phyloP scores from a whole-genome alignment of 106 monocot species.

The Dendrobium nobile region DNA sequence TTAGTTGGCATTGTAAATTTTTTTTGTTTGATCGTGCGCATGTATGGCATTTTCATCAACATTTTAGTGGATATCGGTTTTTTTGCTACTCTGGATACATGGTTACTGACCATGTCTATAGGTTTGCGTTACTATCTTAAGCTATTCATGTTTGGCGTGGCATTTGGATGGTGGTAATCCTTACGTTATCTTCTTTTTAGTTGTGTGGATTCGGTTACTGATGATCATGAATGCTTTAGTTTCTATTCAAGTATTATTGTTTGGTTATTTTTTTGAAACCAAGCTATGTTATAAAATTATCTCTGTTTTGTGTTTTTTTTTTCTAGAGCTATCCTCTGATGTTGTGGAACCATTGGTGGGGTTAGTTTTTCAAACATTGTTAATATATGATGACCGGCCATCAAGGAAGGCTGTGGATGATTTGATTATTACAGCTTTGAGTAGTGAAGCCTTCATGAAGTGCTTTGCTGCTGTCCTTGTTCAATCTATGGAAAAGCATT shows the following conservation, averaged over 20 bases:
- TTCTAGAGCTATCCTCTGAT: conserved; percentile 57
- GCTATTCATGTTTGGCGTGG: background rate
- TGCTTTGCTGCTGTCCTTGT: conserved; percentile 70
- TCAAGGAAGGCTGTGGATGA: conserved; percentile 86
- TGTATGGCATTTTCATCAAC: background rate
- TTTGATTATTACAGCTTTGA: conserved; percentile 52
- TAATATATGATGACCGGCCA: conserved; percentile 69
- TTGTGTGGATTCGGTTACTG: background rate
- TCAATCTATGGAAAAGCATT: conserved; percentile 69
- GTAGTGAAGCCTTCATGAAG: conserved; percentile 68
- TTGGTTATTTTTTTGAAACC: background rate
- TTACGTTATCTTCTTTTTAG: background rate
- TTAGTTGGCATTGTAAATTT: background rate
- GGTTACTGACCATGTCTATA: background rate
- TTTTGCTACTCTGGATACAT: background rate
- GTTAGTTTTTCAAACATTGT: conserved; percentile 68
- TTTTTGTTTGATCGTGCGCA: background rate
- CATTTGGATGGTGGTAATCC: background rate
- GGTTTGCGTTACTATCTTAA: background rate
- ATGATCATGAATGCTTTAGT: background rate
- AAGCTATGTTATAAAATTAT: background rate
- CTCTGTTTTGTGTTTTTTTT: conserved; percentile 8
- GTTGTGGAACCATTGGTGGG: conserved; percentile 44
- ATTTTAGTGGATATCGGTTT: background rate
- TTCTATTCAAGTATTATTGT: background rate